phyloP scores from a whole-genome alignment of 208 protist species.

The Trypanosoma rangeli region DNA sequence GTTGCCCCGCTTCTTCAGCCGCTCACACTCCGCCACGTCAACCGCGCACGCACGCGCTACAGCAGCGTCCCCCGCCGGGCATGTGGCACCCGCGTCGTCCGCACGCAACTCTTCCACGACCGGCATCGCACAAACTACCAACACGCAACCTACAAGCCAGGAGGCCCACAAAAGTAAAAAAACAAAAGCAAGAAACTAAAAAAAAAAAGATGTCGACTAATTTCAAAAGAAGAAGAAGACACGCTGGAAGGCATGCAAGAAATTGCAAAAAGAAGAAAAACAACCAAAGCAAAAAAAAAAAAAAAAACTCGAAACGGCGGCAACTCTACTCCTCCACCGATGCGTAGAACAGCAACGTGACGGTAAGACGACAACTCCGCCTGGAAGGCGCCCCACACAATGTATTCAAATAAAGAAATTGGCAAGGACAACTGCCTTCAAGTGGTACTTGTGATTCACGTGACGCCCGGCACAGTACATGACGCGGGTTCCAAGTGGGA shows the following conservation, averaged over 20 bases:
- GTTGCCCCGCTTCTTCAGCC: constrained; percentile 75
- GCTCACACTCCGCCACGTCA: constrained; percentile 54
- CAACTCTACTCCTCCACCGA: not conserved
- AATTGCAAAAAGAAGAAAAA: not conserved
- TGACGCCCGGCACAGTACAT: constrained; percentile 92
- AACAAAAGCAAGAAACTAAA: constrained; percentile 17
- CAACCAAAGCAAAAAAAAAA: not conserved
- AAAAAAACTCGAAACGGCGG: not conserved
- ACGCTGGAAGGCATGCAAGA: not conserved
- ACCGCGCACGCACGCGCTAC: constrained; percentile 10
- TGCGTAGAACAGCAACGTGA: not conserved
- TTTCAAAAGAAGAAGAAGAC: constrained; percentile 16
- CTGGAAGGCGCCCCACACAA: not conserved
- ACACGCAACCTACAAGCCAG: not conserved
- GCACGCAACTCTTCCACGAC: constrained; percentile 22
- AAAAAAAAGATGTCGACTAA: constrained; percentile 1
- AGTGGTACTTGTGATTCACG: constrained; percentile 92
- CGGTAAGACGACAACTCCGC: not conserved
- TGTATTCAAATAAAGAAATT: constrained; percentile 87
- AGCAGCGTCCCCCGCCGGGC: not conserved
- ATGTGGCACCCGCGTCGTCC: constrained; percentile 4
- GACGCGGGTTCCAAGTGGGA: constrained; percentile 85
- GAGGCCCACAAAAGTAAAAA: not conserved
- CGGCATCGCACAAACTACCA: constrained; percentile 1
- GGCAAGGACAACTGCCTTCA: constrained; percentile 90